Percentiles rank a stretch among this genome's conserved stretches.
phyloP scores from a whole-genome alignment of 2,329 filamentous ascomycete species.

The Alternaria consortialis region DNA sequence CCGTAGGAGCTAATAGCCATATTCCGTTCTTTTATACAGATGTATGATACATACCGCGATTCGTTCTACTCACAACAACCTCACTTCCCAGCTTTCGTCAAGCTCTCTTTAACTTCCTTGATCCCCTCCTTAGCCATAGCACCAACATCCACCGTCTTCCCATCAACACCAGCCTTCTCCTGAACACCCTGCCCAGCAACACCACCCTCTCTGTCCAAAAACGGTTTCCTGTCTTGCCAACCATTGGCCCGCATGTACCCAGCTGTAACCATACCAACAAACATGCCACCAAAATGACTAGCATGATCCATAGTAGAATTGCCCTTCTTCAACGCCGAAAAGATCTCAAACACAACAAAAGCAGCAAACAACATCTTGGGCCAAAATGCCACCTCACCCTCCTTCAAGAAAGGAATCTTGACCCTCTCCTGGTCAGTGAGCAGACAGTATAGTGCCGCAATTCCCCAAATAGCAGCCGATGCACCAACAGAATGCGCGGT shows the following conservation, averaged over 20 bases:
- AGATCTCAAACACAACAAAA: slow-evolving; percentile 39
- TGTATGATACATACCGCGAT: too few relatives aligned
- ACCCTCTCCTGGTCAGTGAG: slow-evolving; percentile 44
- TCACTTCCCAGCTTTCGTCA: slow-evolving; percentile 23
- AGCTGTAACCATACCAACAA: slow-evolving; percentile 35
- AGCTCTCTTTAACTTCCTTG: slow-evolving; percentile 48
- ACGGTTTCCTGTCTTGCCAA: slow-evolving; percentile 26
- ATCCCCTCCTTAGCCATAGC: slow-evolving; percentile 33
- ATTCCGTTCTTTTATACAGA: too few relatives aligned
- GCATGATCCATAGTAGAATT: slow-evolving; percentile 43
- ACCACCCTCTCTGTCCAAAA: background rate
- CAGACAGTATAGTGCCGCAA: slow-evolving; percentile 40
- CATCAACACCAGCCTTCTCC: slow-evolving; percentile 18
- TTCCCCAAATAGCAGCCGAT: slow-evolving; percentile 46
- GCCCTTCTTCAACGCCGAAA: slow-evolving; percentile 20
- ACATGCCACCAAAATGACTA: slow-evolving; percentile 49
- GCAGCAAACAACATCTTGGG: slow-evolving; percentile 42
- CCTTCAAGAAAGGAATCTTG: slow-evolving; percentile 44
- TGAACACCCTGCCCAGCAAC: slow-evolving; percentile 14
- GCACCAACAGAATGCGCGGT: slow-evolving; percentile 45
- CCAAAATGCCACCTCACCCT: slow-evolving; percentile 37
- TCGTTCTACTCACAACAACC: too few relatives aligned
- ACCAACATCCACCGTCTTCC: slow-evolving; percentile 36
- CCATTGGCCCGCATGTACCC: slow-evolving; percentile 40
- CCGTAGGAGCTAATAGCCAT: too few relatives aligned